phyloP scores from a whole-genome alignment of 305 asterid genomes.

The Andrographis paniculata region DNA sequence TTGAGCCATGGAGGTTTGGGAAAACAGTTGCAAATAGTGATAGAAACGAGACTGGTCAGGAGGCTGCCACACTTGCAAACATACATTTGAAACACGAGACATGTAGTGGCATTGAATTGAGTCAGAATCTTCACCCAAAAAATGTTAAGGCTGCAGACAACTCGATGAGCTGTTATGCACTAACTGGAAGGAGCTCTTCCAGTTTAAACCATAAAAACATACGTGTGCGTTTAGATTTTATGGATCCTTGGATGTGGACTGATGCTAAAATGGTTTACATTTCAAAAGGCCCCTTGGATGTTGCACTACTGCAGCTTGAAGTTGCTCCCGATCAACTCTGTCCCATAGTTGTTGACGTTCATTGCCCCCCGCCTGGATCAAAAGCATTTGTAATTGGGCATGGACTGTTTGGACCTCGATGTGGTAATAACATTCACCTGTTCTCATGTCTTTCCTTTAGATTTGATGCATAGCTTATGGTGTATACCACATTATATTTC shows the following conservation, averaged over 20 bases:
- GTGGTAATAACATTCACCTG: conserved; percentile 44
- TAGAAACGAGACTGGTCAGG: conserved; percentile 26
- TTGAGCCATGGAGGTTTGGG: conserved; percentile 97
- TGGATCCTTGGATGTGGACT: conserved; percentile 92
- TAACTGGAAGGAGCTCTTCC: conserved; percentile 28
- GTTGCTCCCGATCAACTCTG: conserved; percentile 56
- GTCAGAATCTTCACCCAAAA: conserved; percentile 23
- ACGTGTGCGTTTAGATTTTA: conserved; percentile 70
- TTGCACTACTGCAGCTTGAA: conserved; percentile 84
- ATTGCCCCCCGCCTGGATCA: conserved; percentile 75
- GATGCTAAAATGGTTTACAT: conserved; percentile 71
- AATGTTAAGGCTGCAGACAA: conserved; percentile 24
- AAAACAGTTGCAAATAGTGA: conserved; percentile 52
- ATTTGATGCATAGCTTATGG: not conserved
- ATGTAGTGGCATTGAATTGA: conserved; percentile 18
- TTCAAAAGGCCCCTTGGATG: conserved; percentile 89
- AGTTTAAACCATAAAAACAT: conserved; percentile 36
- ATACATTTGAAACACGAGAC: conserved; percentile 19
- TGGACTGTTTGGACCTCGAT: conserved; percentile 86
- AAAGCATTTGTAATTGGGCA: conserved; percentile 41
- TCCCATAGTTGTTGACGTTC: conserved; percentile 56
- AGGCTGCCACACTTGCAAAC: conserved; percentile 24
- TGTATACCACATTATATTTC: not conserved
- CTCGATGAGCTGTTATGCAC: conserved; percentile 22
- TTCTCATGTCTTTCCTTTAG: not conserved